These are phyloP conservation scores for Oxalis stricta DNA, from an alignment of 441 rosid genomes.

Conservation along the genomic window DNA sequence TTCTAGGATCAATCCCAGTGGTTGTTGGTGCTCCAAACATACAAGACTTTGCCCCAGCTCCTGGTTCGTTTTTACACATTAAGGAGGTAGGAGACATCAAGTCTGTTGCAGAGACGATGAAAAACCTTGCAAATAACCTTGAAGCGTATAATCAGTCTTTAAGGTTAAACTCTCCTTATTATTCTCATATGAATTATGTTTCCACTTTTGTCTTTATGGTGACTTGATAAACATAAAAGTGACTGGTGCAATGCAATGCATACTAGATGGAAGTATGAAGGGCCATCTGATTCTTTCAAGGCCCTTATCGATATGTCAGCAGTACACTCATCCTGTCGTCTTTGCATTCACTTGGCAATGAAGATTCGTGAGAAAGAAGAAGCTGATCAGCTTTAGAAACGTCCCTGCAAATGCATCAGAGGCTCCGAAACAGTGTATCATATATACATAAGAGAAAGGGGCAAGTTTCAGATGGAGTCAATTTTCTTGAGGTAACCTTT, in stretches of 20 bases:
- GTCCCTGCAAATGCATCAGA: conserved; percentile 70
- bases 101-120: conserved; percentile 58
- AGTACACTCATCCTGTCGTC: conserved; percentile 88
- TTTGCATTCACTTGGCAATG: conserved; percentile 80
- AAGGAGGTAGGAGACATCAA: conserved; percentile 38
- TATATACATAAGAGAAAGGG: conserved; percentile 65
- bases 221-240: conserved; percentile 6
- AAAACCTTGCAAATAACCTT: conserved; percentile 51
- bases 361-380: conserved; percentile 57
- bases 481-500: conserved; percentile 53
- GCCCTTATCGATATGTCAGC: conserved; percentile 93
- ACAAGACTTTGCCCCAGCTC: conserved; percentile 70
- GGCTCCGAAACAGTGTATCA: conserved; percentile 55
- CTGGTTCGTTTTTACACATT: conserved; percentile 53
- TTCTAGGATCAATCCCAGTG: conserved; percentile 72
- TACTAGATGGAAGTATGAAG: conserved; percentile 88
- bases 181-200: background rate
- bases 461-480: conserved; percentile 67
- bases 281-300: conserved; percentile 80
- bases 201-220: conserved; percentile 4
- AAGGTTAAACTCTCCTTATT: conserved; percentile 23
- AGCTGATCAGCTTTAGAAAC: conserved; percentile 39
- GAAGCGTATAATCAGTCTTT: conserved; percentile 55
- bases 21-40: conserved; percentile 89
- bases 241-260: no score